A percentile compares a stretch with the other conserved stretches of the same genome.
Conservation (phyloP, 441 rosid genomes). For the Jatropha podagrica region DNA sequence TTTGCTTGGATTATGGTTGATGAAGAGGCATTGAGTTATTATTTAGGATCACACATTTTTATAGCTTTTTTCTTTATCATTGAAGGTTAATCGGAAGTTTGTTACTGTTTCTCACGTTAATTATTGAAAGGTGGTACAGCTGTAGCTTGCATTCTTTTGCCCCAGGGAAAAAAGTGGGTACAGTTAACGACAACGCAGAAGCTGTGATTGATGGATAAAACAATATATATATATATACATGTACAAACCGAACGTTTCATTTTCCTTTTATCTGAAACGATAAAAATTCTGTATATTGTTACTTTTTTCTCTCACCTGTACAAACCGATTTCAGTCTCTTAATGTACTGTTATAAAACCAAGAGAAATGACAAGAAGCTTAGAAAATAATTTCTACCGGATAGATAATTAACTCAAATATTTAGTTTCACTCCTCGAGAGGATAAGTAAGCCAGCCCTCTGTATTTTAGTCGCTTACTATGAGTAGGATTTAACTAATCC, state of each 20-base stretch:
- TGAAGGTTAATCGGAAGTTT: too few species aligned
- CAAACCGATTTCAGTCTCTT: slow-evolving; percentile 11
- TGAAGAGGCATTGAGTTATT: neutral
- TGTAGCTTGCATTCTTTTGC: too few species aligned
- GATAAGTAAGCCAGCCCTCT: neutral
- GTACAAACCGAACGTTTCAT: too few species aligned
- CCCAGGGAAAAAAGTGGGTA: too few species aligned
- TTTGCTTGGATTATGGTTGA: neutral
- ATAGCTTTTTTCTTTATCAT: too few species aligned
- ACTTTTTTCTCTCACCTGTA: neutral
- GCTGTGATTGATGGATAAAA: too few species aligned
- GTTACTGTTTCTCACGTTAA: too few species aligned
- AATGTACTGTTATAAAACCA: neutral
- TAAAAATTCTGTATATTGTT: slow-evolving; percentile 11
- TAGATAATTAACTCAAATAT: neutral
- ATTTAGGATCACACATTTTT: too few species aligned
- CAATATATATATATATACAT: neutral
- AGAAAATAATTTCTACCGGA: neutral
- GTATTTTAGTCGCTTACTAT: neutral
- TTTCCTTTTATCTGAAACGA: neutral
- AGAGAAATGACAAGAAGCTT: neutral
- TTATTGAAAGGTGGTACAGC: too few species aligned
- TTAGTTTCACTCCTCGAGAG: neutral
- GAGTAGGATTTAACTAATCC: slow-evolving; percentile 35
- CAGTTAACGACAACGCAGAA: too few species aligned